Conservation (phyloP, 2,329 filamentous ascomycete species). For the Aphanocladium album region DNA sequence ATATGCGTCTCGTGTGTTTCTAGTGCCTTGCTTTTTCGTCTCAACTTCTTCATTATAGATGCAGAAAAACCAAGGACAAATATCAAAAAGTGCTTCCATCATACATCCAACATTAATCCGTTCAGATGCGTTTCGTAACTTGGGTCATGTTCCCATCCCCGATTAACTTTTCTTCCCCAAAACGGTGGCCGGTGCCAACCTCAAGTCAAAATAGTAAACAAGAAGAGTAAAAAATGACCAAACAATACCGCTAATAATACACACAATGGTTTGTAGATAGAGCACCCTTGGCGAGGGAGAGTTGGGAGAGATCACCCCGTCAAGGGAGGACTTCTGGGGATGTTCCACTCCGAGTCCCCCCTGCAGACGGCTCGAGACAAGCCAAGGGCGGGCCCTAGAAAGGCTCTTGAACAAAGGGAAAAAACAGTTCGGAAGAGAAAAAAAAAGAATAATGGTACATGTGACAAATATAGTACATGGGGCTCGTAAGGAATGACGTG, state of each 20-base stretch:
- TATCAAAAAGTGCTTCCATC: constrained; percentile 7
- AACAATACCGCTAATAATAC: constrained; percentile 3
- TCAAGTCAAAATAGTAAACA: constrained; percentile 3
- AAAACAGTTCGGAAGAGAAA: background rate
- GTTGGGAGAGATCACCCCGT: background rate
- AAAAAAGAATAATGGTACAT: constrained; percentile 8
- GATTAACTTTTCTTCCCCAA: constrained; percentile 1
- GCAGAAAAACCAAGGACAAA: background rate
- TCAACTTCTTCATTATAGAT: background rate
- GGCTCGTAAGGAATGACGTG: constrained; percentile 14
- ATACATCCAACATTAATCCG: constrained; percentile 12
- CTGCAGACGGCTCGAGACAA: background rate
- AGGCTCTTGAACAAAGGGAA: background rate
- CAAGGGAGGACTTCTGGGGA: background rate
- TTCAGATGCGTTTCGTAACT: constrained; percentile 8
- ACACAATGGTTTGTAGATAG: background rate
- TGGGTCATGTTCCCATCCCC: background rate
- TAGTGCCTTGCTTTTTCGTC: background rate
- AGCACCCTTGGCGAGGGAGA: background rate
- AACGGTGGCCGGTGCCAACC: background rate
- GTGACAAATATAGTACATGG: constrained; percentile 14
- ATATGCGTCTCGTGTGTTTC: background rate
- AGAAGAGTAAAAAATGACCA: background rate
- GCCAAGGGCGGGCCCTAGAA: background rate
- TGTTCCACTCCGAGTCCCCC: background rate